Evolutionary conservation across 805 yeast species (phyloP).

Genomic region (Suhomyces xylopsoci): DNA sequence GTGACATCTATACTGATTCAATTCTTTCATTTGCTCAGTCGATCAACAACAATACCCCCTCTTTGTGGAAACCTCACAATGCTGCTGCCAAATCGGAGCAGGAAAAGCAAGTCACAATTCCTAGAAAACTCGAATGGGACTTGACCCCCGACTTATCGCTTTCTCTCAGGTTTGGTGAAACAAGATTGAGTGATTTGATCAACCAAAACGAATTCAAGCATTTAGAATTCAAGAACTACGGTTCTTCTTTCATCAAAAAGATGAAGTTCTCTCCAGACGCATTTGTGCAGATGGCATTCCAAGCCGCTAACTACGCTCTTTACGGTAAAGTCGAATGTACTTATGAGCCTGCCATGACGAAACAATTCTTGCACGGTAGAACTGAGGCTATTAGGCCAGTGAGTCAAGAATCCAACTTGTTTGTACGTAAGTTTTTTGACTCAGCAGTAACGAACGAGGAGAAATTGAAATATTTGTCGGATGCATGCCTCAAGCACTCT

Average conservation of each 20-base stretch:
- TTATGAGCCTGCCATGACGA: constrained; percentile 96
- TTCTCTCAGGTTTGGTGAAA: constrained; percentile 85
- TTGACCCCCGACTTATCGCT: constrained; percentile 71
- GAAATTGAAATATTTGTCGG: constrained; percentile 56
- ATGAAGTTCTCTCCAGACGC: constrained; percentile 94
- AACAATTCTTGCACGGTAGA: constrained; percentile 80
- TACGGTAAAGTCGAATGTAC: constrained; percentile 93
- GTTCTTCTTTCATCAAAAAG: constrained; percentile 73
- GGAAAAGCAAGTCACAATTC: constrained; percentile 53
- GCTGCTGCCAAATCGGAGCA: constrained; percentile 26
- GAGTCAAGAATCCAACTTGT: constrained; percentile 71
- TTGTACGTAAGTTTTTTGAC: constrained; percentile 83
- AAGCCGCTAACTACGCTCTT: constrained; percentile 85
- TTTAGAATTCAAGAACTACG: constrained; percentile 69
- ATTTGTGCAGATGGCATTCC: constrained; percentile 89
- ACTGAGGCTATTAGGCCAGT: constrained; percentile 91
- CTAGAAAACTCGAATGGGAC: constrained; percentile 87
- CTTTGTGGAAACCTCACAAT: constrained; percentile 51
- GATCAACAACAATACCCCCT: constrained; percentile 73
- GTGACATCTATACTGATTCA: constrained; percentile 89
- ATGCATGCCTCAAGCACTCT: constrained; percentile 71
- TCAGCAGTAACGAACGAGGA: constrained; percentile 52
- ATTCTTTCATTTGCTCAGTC: constrained; percentile 81
- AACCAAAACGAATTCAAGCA: constrained; percentile 86
- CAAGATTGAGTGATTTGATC: constrained; percentile 80